These are phyloP conservation scores for Apiotrichum siamense DNA, from an alignment of 1,284 basidiomycete genomes.

Conservation along the genomic window DNA sequence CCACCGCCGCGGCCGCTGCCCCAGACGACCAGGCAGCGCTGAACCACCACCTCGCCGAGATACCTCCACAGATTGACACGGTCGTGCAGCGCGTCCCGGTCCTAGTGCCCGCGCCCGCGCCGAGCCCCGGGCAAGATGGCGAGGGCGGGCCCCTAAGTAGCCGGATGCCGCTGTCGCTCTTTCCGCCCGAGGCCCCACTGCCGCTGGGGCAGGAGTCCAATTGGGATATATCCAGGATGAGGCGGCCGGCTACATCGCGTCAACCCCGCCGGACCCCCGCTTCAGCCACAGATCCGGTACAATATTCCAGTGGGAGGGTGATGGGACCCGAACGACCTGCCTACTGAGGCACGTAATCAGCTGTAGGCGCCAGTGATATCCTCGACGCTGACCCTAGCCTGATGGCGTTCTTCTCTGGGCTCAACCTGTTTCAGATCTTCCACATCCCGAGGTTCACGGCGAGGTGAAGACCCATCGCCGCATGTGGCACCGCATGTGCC, in stretches of 20 bases:
- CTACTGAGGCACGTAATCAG: conserved; percentile 35
- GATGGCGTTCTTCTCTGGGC: conserved; percentile 31
- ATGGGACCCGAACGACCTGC: conserved; percentile 39
- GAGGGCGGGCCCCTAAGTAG: not conserved
- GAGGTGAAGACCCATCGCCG: conserved; percentile 17
- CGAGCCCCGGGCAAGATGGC: not conserved
- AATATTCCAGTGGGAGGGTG: conserved; percentile 30
- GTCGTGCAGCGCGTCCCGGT: not conserved
- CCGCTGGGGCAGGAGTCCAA: too few species aligned
- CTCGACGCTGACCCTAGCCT: conserved; percentile 20
- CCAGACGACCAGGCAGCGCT: not conserved
- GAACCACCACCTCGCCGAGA: not conserved
- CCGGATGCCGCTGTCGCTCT: not conserved
- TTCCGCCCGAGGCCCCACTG: not conserved
- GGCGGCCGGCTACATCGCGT: too few species aligned
- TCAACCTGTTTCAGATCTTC: conserved; percentile 29
- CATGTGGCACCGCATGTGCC: not conserved
- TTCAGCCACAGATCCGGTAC: not conserved
- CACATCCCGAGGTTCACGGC: conserved; percentile 40
- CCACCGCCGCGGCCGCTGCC: too few species aligned
- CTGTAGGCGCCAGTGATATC: conserved; percentile 20
- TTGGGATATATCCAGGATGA: too few species aligned
- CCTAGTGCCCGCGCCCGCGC: not conserved
- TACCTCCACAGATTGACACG: not conserved
- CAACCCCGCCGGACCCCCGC: not conserved